Base-by-base conservation (phyloP, 495 filamentous ascomycete genomes). In the Astrocystis sublimbata region DNA sequence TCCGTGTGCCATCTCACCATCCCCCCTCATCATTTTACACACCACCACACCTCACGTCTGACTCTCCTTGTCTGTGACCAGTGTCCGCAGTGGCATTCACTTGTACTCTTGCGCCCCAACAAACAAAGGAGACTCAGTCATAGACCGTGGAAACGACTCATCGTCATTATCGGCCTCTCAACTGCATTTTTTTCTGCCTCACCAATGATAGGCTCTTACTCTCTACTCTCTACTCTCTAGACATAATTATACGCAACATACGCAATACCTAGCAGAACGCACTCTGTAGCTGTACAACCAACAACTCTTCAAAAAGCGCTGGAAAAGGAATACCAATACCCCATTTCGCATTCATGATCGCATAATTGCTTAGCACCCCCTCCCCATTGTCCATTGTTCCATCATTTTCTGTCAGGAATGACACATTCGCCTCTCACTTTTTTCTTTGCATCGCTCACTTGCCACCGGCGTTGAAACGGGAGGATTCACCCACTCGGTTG, bases 51-150 rank as follows among this genome's bases (percentile, higher is more conserved):
- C 6, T 23, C 71, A 57, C 15, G 66, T 35, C 33, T 56, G 41
- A 41, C 45, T 63, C 51, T 53, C 42, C 67, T 64, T 68, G 75
- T 55, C 60, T 49, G 68, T 65, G 67, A 63, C 67, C 58, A 52
- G 68, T 65, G 67, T 65, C 67, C 58, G 56, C 64, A 68, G 78
- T 71, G 73, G 76, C 78, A 80, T 79, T 80, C 69, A 78, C 73
- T 79, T 79, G 78, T 72, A 66, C 72, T 69, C 68, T 70, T 71
- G 70, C 71, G 76, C 75, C 71, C 71, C 71, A 66, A 71, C 71
- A 65, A 71, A 68, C n/a, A n/a, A n/a, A n/a, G n/a, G n/a, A 61
- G 58, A 53, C 61, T 60, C 65, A 65, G 57, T 49, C 47, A 49
- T 59, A 54, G n/a, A 12, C 24, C 54, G 40, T 57, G 54, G n/a